Conservation (phyloP, 2,329 filamentous ascomycete genomes). For the Aspergillus novofumigatus region DNA sequence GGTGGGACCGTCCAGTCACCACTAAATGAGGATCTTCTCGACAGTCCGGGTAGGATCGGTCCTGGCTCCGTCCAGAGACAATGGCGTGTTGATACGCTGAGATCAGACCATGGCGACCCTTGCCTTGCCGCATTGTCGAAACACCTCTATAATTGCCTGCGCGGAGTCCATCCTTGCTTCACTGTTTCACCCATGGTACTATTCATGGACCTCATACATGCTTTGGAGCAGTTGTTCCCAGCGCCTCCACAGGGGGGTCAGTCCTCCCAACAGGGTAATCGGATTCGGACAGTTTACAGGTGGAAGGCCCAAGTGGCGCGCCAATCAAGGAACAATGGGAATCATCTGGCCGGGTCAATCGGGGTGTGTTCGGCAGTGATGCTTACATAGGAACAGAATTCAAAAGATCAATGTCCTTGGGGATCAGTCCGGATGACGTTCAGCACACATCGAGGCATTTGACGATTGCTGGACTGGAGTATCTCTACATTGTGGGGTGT, state of each 20-base stretch:
- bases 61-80: constrained; percentile 50
- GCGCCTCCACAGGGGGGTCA: constrained; percentile 67
- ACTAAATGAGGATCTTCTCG: constrained; percentile 28
- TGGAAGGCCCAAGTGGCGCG: constrained; percentile 55
- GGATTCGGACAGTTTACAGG: constrained; percentile 46
- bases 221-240: constrained; percentile 69
- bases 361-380: not conserved
- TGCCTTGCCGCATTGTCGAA: constrained; percentile 48
- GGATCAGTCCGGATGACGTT: constrained; percentile 42
- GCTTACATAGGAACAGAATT: constrained; percentile 57
- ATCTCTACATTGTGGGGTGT: constrained; percentile 45
- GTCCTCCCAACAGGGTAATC: constrained; percentile 59
- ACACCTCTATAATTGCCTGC: constrained; percentile 53
- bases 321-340: constrained; percentile 68
- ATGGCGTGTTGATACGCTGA: constrained; percentile 56
- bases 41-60: constrained; percentile 9
- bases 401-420: constrained; percentile 57
- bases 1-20: constrained; percentile 38
- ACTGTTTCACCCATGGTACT: not conserved
- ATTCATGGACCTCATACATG: constrained; percentile 43
- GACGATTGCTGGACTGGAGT: constrained; percentile 56
- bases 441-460: constrained; percentile 55
- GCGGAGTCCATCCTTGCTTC: too few species aligned
- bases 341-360: constrained; percentile 48
- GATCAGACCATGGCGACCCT: constrained; percentile 51